Conservation (phyloP, 1,139 yeast genomes). For the Petasospora rhodanensis region DNA sequence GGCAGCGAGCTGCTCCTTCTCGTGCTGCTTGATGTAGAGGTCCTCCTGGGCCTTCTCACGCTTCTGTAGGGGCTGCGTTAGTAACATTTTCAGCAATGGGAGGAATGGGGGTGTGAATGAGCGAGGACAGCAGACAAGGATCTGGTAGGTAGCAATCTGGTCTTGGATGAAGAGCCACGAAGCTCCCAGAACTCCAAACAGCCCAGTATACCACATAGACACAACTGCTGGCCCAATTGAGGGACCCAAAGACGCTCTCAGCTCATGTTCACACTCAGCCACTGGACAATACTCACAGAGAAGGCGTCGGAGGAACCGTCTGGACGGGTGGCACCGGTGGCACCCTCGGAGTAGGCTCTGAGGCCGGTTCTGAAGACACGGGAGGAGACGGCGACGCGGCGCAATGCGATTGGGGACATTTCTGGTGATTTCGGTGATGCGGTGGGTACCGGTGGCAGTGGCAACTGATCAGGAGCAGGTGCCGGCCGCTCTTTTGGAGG, state of each 20-base stretch:
- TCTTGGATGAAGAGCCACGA: too few species aligned
- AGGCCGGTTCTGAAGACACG: conserved; percentile 31
- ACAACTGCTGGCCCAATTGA: too few species aligned
- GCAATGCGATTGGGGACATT: conserved; percentile 29
- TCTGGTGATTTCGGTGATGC: not conserved
- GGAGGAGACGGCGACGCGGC: conserved; percentile 33
- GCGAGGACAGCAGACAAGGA: too few species aligned
- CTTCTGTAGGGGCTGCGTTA: conserved; percentile 34
- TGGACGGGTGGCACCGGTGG: conserved; percentile 51
- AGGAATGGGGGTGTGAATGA: too few species aligned
- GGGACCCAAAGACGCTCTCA: too few species aligned
- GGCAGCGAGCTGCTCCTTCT: conserved; percentile 55
- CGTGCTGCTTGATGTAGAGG: conserved; percentile 54
- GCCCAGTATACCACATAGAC: too few species aligned
- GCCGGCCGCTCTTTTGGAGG: not conserved
- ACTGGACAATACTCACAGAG: conserved; percentile 43
- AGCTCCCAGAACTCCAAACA: too few species aligned
- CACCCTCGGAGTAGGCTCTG: conserved; percentile 49
- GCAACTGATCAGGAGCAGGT: conserved; percentile 1
- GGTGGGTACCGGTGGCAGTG: not conserved
- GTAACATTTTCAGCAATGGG: conserved; percentile 5
- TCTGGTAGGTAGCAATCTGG: too few species aligned
- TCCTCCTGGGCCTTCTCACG: conserved; percentile 74
- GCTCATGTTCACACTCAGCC: too few species aligned
- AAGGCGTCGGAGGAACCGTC: conserved; percentile 48